Evolutionary conservation across 441 rosid genomes (phyloP), one percentile per base, ranked within the genome.

Genomic region (Bruguiera hainesii): DNA sequence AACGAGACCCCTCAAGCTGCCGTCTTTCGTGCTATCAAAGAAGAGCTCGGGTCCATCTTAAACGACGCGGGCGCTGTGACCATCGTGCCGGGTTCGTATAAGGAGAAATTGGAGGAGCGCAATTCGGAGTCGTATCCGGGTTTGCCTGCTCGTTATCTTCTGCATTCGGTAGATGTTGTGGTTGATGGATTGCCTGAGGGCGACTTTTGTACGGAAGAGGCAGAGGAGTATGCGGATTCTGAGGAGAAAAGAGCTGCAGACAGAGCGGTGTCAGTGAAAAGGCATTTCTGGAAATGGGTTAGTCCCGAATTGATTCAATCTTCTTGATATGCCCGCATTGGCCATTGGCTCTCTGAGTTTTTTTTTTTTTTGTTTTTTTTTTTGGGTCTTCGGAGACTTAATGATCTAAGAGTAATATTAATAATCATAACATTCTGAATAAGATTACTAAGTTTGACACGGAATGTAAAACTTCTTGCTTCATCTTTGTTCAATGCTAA

Each of bases 231-330:
- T 49, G 66, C 53, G 60, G 80, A 81, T 49, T 71, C 76, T 15
- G 79, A 77, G 7, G 80, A 70, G 29, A 75, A 73, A 3, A 74
- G 64, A 39, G 76, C 74, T 8, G 87, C 81, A 1, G 82, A 80
- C n/a, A 73, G 76, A 74, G 96, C 96, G 0, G 84, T 93, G 46
- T 83, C 84, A 2, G 93, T 91, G 58, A 88, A 73, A 74, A 83
- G 78, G 78, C 98, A 93, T 81, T 79, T 81, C 71, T 93, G 96
- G 98, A 81, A 84, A 74, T 91, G 97, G 98, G 93, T 91, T 81
- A 76, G 81, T 76, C 68, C 82, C 35, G 83, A 76, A 81, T 84
- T 79, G 16, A 59, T 84, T 76, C 66, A 66, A 66, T 67, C 84
- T 59, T 87, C 84, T 59, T 87, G 77, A 80, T 62, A n/a, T 52